Evolutionary conservation across 352 stramenopile species (phyloP), one percentile per base, ranked within the genome.

Genomic region (Phytopythium litorale): DNA sequence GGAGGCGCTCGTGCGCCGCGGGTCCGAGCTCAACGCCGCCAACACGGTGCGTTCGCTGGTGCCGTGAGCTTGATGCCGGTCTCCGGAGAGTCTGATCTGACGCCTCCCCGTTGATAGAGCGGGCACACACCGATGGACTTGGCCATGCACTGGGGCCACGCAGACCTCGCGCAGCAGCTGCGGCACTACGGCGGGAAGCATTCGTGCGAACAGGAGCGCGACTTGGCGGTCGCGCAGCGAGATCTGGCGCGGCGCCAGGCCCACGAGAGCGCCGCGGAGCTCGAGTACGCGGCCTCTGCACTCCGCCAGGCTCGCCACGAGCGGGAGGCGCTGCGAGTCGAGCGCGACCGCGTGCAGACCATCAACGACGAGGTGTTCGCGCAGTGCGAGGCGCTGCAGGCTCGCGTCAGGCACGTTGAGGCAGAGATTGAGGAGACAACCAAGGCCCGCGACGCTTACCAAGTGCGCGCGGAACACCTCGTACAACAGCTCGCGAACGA

Each of bases 111-210:
- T 40, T 15, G 38, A 45, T 9, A 70, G 35, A 81, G 67, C 25
- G 75, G 73, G 13, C 74, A 84, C 56, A 87, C 78, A 4, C 64
- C 78, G n/a, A 56, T 81, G 21, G 78, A 87, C 28, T 63, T 87
- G 49, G 78, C 78, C 3, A 78, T 78, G 56, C 78, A 87, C 35
- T 87, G 73, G 71, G 78, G 78, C 13, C 72, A 87, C 43, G 71
- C 73, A 54, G 78, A 87, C 23, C 58, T 87, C 11, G 71, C 71
- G 8, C 73, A 83, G 8, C 78, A 87, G 60, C 70, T 87, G 21
- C 71, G 71, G 16, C 78, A 87, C 51, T 87, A 87, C 32, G 78
- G 77, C 7, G 75, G 71, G 42, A 87, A 87, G 50, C 78, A 84
- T 51, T 79, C 71, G 25, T 84, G 78, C 58, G 78, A 87, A 56